Conservation (phyloP, 2,329 filamentous ascomycete genomes). For the Hypoxylon sp. region DNA sequence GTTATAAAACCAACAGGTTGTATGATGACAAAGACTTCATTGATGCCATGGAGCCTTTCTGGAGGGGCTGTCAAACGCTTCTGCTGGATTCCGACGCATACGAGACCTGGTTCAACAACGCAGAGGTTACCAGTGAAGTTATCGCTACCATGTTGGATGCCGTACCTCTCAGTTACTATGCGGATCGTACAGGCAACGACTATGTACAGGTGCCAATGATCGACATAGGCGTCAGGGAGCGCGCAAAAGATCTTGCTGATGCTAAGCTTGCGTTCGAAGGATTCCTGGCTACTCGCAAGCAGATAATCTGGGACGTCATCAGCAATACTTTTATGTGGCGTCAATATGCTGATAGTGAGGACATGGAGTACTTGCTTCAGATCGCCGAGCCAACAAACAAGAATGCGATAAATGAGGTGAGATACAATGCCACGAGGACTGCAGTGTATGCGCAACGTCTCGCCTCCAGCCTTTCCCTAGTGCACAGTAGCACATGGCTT, state of each 20-base stretch:
- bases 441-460: neutral
- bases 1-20: too few species aligned
- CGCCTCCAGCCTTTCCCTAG: neutral
- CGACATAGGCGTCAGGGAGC: neutral
- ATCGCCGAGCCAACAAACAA: neutral
- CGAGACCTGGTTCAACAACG: conserved; percentile 18
- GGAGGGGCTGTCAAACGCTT: neutral
- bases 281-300: conserved; percentile 1
- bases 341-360: neutral
- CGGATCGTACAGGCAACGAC: neutral
- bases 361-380: neutral
- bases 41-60: conserved; percentile 2
- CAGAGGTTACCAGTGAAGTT: neutral
- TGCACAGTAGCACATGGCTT: neutral
- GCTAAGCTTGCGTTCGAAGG: conserved; percentile 6
- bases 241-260: neutral
- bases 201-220: neutral
- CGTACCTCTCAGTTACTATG: conserved; percentile 1
- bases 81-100: conserved; percentile 2
- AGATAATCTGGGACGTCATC: neutral
- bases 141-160: conserved; percentile 9
- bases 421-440: neutral
- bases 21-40: neutral
- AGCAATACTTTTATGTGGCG: conserved; percentile 8
- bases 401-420: neutral